Evolutionary conservation across 1,284 basidiomycete genomes (phyloP).

Genomic region (Pholiota adiposa): DNA sequence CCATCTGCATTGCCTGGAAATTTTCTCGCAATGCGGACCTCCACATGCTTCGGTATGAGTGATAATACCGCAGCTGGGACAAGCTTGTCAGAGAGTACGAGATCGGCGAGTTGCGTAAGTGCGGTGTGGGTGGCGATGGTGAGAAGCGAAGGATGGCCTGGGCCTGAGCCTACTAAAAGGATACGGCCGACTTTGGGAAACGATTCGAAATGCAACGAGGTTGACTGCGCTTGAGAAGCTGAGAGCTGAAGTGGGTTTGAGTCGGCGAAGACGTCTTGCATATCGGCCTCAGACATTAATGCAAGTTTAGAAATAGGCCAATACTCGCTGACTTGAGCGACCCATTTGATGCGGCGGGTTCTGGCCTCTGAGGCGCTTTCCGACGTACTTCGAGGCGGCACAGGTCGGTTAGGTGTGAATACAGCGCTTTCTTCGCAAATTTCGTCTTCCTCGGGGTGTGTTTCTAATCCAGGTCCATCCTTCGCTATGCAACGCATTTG

Average conservation of each 20-base stretch:
- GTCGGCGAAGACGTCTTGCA: slow-evolving; percentile 64
- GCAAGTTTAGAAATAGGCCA: slow-evolving; percentile 87
- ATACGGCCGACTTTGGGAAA: slow-evolving; percentile 63
- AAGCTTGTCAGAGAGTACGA: slow-evolving; percentile 96
- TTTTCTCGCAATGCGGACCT: slow-evolving; percentile 89
- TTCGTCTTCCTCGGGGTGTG: slow-evolving; percentile 33
- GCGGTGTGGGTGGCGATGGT: slow-evolving; percentile 87
- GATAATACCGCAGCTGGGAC: slow-evolving; percentile 89
- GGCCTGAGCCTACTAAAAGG: slow-evolving; percentile 91
- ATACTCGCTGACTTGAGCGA: slow-evolving; percentile 92
- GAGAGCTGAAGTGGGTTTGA: slow-evolving; percentile 25
- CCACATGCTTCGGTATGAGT: slow-evolving; percentile 78
- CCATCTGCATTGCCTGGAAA: slow-evolving; percentile 98
- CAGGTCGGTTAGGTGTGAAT: slow-evolving; percentile 80
- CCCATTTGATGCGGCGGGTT: slow-evolving; percentile 81
- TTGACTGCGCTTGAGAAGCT: slow-evolving; percentile 23
- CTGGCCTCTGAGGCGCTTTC: slow-evolving; percentile 59
- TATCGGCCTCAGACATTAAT: slow-evolving; percentile 67
- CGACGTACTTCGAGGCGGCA: slow-evolving; percentile 56
- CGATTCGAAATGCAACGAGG: slow-evolving; percentile 27
- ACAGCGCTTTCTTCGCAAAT: slow-evolving; percentile 61
- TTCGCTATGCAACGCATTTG: slow-evolving; percentile 70
- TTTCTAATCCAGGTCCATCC: slow-evolving; percentile 20
- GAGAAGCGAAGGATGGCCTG: slow-evolving; percentile 91
- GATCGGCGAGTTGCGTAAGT: slow-evolving; percentile 79